Percentiles rank a stretch among this genome's conserved stretches.
Conservation (phyloP, 495 filamentous ascomycete genomes). For the Aspergillus funiculosus region DNA sequence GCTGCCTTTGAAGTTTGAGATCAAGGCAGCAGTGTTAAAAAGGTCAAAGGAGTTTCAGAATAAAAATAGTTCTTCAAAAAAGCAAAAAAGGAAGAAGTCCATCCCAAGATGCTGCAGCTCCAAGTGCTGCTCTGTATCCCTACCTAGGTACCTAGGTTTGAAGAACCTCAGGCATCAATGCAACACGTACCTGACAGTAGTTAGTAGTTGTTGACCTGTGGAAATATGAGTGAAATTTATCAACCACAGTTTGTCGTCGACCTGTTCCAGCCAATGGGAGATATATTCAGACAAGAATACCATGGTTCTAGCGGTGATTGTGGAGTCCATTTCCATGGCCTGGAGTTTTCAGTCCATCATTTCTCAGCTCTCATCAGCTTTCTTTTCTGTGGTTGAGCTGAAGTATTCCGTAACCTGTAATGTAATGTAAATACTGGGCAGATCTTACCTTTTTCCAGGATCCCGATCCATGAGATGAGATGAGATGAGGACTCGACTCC, state of each 20-base stretch:
- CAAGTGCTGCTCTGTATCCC: too few relatives aligned
- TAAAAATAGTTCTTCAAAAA: too few relatives aligned
- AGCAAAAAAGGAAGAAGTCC: too few relatives aligned
- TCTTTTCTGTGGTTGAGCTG: constrained; percentile 5
- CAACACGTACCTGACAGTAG: too few relatives aligned
- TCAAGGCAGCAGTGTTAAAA: constrained; percentile 2
- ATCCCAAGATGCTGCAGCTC: too few relatives aligned
- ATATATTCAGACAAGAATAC: constrained; percentile 3
- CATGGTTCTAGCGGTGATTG: constrained; percentile 22
- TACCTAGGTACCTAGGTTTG: too few relatives aligned
- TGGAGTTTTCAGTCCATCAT: neutral
- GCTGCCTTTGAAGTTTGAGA: constrained; percentile 1
- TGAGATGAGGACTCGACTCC: too few relatives aligned
- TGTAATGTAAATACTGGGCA: constrained; percentile 7
- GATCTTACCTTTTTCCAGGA: neutral
- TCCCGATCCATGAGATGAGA: too few relatives aligned
- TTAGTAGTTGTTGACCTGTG: too few relatives aligned
- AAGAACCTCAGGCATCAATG: too few relatives aligned
- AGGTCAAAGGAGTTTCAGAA: neutral
- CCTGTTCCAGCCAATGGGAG: constrained; percentile 20
- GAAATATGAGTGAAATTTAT: constrained; percentile 5
- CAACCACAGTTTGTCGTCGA: constrained; percentile 5
- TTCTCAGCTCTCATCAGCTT: neutral
- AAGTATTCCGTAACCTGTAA: constrained; percentile 8
- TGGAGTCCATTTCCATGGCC: constrained; percentile 10